Conservation (phyloP, 2,329 filamentous ascomycete species). For the Fusarium decemcellulare region DNA sequence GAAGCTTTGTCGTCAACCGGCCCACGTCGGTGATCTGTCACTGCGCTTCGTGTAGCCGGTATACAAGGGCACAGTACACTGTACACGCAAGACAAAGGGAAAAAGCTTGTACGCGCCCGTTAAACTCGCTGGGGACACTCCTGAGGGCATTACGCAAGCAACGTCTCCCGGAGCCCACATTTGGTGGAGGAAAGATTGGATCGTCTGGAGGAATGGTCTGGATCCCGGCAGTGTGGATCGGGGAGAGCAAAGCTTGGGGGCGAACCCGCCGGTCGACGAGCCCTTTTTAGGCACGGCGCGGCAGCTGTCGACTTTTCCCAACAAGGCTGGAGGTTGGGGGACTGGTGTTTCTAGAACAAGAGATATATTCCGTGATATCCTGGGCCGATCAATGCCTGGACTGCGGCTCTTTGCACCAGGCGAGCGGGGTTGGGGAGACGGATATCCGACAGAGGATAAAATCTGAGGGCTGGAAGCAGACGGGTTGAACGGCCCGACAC, state of each 20-base stretch:
- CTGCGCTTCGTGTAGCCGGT: background rate
- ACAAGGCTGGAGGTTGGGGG: slow-evolving; percentile 38
- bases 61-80: slow-evolving; percentile 8
- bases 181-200: slow-evolving; percentile 22
- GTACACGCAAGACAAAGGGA: no score
- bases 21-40: slow-evolving; percentile 5
- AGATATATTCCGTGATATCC: background rate
- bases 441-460: slow-evolving; percentile 3
- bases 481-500: slow-evolving; percentile 38
- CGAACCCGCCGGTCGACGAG: slow-evolving; percentile 10
- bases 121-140: slow-evolving; percentile 13
- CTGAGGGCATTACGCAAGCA: slow-evolving; percentile 44
- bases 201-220: slow-evolving; percentile 41
- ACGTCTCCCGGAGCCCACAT: slow-evolving; percentile 13
- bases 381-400: slow-evolving; percentile 28
- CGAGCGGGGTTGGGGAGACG: slow-evolving; percentile 20
- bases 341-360: slow-evolving; percentile 32
- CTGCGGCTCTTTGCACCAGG: slow-evolving; percentile 29
- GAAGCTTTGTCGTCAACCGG: slow-evolving; percentile 1
- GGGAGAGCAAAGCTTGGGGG: slow-evolving; percentile 12
- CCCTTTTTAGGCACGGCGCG: slow-evolving; percentile 32
- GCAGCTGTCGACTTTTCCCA: slow-evolving; percentile 32
- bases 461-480: slow-evolving; percentile 4
- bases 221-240: slow-evolving; percentile 39
- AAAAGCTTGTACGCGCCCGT: slow-evolving; percentile 20